These are phyloP conservation scores for Triangularia setosa DNA, from an alignment of 2,329 filamentous ascomycete species.

Conservation along the genomic window DNA sequence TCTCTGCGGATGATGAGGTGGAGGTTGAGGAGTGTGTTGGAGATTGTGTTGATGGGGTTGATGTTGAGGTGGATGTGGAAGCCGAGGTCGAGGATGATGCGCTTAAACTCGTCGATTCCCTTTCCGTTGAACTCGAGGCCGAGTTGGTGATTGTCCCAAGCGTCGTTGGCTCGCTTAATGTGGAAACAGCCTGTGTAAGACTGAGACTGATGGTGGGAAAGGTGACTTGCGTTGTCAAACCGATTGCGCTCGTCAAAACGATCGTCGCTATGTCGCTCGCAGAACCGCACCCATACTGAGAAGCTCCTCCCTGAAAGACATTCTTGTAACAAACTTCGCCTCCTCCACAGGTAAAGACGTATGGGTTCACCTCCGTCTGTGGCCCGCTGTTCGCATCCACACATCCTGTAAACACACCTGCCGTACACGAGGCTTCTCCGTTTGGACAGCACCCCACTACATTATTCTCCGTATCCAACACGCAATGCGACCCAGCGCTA, in stretches of 20 bases:
- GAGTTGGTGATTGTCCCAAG: conserved; percentile 32
- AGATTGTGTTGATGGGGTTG: conserved; percentile 17
- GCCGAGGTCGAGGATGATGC: conserved; percentile 14
- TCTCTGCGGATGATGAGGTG: conserved; percentile 5
- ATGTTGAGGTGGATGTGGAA: conserved; percentile 6
- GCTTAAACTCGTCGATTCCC: conserved; percentile 2
- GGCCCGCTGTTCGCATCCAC: conserved; percentile 49
- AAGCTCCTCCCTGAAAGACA: conserved; percentile 51
- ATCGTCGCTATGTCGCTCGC: conserved; percentile 46
- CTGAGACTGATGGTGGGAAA: conserved; percentile 39
- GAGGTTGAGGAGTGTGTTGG: conserved; percentile 7
- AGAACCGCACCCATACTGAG: conserved; percentile 55
- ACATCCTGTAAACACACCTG: conserved; percentile 55
- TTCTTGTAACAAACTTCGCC: conserved; percentile 53
- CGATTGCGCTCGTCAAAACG: conserved; percentile 45
- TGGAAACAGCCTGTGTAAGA: conserved; percentile 38
- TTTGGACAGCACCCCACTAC: conserved; percentile 57
- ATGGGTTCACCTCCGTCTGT: conserved; percentile 51
- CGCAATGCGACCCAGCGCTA: conserved; percentile 55
- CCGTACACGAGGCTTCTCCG: conserved; percentile 44
- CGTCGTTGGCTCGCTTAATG: conserved; percentile 40
- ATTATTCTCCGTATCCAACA: conserved; percentile 45
- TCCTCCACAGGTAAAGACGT: conserved; percentile 53
- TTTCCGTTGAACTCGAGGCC: conserved; percentile 13
- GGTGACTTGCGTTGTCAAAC: conserved; percentile 34